phyloP scores from a whole-genome alignment of 371 early-diverging fungal species.

The Mortierella sp. region DNA sequence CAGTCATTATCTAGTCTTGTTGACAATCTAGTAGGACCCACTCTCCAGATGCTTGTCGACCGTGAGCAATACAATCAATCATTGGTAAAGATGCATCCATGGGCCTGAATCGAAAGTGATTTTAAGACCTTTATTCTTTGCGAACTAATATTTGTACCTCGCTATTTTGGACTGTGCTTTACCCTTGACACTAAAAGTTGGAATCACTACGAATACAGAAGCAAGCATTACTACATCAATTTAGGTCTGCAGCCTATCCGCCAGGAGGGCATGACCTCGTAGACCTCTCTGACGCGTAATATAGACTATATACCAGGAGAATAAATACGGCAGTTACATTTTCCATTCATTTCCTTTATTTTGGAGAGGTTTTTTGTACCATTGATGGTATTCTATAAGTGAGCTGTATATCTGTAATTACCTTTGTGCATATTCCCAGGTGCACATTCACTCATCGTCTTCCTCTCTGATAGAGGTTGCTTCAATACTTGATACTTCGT shows the following conservation, averaged over 20 bases:
- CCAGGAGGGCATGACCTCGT: conserved; percentile 18
- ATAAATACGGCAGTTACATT: too few species aligned
- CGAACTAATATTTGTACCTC: neutral
- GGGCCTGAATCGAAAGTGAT: too few species aligned
- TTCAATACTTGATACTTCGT: conserved; percentile 9
- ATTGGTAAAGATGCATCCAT: conserved; percentile 18
- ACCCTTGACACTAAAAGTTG: conserved; percentile 11
- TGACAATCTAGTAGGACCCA: conserved; percentile 69
- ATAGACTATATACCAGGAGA: too few species aligned
- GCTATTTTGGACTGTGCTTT: neutral
- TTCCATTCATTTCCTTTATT: too few species aligned
- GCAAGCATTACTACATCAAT: conserved; percentile 29
- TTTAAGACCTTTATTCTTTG: neutral
- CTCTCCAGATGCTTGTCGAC: conserved; percentile 58
- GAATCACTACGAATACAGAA: conserved; percentile 40
- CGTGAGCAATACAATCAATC: conserved; percentile 55
- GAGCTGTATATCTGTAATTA: neutral
- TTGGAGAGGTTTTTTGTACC: too few species aligned
- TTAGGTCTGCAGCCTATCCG: conserved; percentile 10
- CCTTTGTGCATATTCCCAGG: neutral
- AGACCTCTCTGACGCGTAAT: conserved; percentile 24
- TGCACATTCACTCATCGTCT: neutral
- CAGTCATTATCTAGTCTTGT: conserved; percentile 65
- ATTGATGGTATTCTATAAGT: neutral
- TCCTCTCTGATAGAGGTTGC: conserved; percentile 23